Evolutionary conservation across 2,329 filamentous ascomycete species (phyloP).

Genomic region (Diplodia scrobiculata): DNA sequence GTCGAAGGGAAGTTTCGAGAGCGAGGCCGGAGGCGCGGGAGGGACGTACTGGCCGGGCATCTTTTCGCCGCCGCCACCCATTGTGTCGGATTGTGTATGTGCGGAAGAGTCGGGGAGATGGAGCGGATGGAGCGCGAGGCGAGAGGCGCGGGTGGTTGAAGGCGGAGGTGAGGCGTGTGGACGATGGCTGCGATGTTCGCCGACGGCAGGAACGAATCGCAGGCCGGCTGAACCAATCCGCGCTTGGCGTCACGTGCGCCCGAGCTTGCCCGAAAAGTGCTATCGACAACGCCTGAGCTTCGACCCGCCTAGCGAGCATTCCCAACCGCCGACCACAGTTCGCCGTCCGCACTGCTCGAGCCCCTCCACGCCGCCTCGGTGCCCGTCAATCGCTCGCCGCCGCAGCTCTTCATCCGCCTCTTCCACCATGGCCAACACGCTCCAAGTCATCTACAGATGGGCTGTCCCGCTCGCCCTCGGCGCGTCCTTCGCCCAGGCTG

Average conservation of each 20-base stretch:
- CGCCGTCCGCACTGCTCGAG: neutral
- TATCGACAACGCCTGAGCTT: slow-evolving; percentile 22
- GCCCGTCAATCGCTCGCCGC: neutral
- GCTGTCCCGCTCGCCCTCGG: slow-evolving; percentile 74
- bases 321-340: neutral
- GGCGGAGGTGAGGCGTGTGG: neutral
- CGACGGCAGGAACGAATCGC: slow-evolving; percentile 18
- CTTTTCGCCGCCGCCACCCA: slow-evolving; percentile 33
- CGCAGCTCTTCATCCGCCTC: neutral
- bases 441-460: slow-evolving; percentile 64
- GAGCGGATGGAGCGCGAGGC: slow-evolving; percentile 2
- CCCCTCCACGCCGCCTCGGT: neutral
- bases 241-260: slow-evolving; percentile 28
- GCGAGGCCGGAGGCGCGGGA: neutral
- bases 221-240: slow-evolving; percentile 25
- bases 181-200: slow-evolving; percentile 23
- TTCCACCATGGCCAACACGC: slow-evolving; percentile 24
- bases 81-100: slow-evolving; percentile 27
- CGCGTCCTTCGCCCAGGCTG: slow-evolving; percentile 69
- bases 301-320: slow-evolving; percentile 14
- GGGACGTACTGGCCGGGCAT: slow-evolving; percentile 32
- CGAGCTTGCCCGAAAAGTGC: slow-evolving; percentile 27
- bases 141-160: slow-evolving; percentile 5
- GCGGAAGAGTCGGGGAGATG: slow-evolving; percentile 1
- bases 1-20: neutral